Evolutionary conservation across 495 filamentous ascomycete species (phyloP), one percentile per base, ranked within the genome.

Genomic region (Pseudotulostoma volvatum): DNA sequence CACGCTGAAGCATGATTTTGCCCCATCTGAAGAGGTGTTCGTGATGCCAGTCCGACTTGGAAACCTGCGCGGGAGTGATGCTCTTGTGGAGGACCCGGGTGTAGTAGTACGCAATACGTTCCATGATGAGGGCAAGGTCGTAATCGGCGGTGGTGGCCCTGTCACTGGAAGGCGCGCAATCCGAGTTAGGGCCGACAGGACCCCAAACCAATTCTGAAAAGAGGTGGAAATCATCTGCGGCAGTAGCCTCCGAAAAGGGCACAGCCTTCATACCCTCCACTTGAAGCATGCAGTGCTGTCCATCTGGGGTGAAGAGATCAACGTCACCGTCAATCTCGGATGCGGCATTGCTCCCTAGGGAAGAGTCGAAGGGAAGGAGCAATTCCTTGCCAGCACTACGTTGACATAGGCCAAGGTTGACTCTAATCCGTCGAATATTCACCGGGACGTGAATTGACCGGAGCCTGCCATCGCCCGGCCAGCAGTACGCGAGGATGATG

Each of bases 351-450:
- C 28, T 8, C 9, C 41, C 31, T 3, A n/a, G 16, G 9, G n/a
- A 3, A 28, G 9, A 2, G 14, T n/a, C 7, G 3, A 38, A 28
- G 21, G 13, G 25, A 18, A 41, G 19, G 9, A 7, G 31, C 33
- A 8, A 4, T 4, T 18, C 16, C 14, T 7, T 41, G 4, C 2
- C 9, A 2, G n/a, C 9, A 17, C 33, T 17, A 33, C 11, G 18
- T 34, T 48, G 52, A 62, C 63, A 68, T 2, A 58, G 46, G 4
- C 61, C 37, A 31, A 57, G 63, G 7, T 69, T 63, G 16, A 58
- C 34, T 19, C 57, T 57, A 13, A 74, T 46, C 4, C 65, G 50
- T 20, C 70, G 64, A 32, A 72, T 63, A 52, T 16, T 25, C 52
- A 52, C 39, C 28, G 56, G 36, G 15, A 51, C 30, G 41, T 44